phyloP scores from a whole-genome alignment of 1,284 basidiomycete genomes.

The Austroboletus novae-zelandiae region DNA sequence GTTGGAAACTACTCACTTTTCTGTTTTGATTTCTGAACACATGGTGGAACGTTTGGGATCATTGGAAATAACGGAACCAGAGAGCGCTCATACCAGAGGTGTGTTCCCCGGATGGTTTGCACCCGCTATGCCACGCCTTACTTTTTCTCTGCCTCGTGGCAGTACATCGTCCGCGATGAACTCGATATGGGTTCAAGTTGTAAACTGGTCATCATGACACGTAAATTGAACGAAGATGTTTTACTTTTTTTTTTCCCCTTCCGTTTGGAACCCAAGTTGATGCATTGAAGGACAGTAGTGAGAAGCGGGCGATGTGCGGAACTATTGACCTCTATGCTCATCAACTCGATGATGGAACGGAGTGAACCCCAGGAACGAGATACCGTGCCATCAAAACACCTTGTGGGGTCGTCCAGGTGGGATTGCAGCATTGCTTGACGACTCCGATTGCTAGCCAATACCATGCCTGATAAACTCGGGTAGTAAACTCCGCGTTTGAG shows the following conservation, averaged over 20 bases:
- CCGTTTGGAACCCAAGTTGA: neutral
- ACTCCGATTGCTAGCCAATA: neutral
- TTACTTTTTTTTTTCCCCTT: neutral
- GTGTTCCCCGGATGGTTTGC: neutral
- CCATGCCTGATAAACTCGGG: neutral
- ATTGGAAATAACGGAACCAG: neutral
- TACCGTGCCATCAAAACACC: neutral
- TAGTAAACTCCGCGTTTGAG: conserved; percentile 17
- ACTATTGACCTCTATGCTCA: neutral
- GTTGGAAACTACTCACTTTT: neutral
- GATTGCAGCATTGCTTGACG: neutral
- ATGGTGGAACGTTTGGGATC: neutral
- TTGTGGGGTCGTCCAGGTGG: neutral
- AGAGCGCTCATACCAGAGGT: conserved; percentile 2
- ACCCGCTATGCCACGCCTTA: neutral
- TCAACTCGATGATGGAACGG: neutral
- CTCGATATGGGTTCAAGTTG: neutral
- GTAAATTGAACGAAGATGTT: neutral
- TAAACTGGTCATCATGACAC: neutral
- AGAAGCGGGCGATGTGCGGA: neutral
- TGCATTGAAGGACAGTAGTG: neutral
- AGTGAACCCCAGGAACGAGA: neutral
- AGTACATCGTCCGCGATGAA: neutral
- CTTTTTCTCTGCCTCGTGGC: neutral
- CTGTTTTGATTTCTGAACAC: neutral